These are phyloP conservation scores for Lasiodiplodia citricola DNA, from an alignment of 2,329 filamentous ascomycete species.

Conservation along the genomic window DNA sequence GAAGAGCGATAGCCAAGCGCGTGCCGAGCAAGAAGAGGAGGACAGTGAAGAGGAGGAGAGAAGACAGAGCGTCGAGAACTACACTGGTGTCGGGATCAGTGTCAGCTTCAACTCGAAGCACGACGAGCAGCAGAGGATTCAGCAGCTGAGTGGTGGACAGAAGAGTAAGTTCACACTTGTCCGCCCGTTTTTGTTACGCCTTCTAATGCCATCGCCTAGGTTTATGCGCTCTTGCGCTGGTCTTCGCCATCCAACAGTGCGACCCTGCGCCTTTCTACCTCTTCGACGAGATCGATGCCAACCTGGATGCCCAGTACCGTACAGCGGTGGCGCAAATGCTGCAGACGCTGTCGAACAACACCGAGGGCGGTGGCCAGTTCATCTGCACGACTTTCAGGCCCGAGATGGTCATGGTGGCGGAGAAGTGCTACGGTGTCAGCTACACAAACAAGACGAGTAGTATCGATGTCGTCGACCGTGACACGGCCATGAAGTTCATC, in stretches of 20 bases:
- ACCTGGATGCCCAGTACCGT: constrained; percentile 96
- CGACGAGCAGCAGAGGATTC: constrained; percentile 96
- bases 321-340: constrained; percentile 93
- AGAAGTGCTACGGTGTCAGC: constrained; percentile 97
- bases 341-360: constrained; percentile 53
- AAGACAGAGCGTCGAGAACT: constrained; percentile 78
- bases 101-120: constrained; percentile 99
- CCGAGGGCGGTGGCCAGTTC: constrained; percentile 71
- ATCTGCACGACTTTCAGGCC: constrained; percentile 99
- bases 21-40: constrained; percentile 68
- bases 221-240: constrained; percentile 93
- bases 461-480: constrained; percentile 85
- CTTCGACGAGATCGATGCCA: constrained; percentile 98
- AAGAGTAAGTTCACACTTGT: constrained; percentile 71
- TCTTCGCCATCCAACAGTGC: constrained; percentile 98
- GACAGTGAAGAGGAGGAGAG: constrained; percentile 49
- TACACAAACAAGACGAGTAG: constrained; percentile 91
- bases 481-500: constrained; percentile 91
- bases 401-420: constrained; percentile 92
- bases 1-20: constrained; percentile 72
- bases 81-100: constrained; percentile 93
- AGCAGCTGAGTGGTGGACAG: constrained; percentile 95
- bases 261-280: constrained; percentile 98
- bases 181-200: too few relatives aligned
- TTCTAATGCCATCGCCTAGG: constrained; percentile 55